phyloP scores from a whole-genome alignment of 108 stramenopile species.

The Aurantiochytrium sp. region DNA sequence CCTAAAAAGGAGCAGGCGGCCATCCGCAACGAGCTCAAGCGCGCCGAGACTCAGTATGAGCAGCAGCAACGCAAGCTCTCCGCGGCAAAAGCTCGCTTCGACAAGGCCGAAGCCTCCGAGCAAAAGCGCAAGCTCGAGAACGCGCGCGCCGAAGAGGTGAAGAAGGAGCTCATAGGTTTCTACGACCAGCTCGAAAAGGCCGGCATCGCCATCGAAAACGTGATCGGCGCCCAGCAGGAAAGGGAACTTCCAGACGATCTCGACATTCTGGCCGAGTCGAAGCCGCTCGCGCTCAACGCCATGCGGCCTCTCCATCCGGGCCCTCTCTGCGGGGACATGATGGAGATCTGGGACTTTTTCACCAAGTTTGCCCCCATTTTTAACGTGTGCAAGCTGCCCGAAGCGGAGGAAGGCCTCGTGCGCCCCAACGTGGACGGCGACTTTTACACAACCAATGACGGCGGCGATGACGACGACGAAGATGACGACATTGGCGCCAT shows the following conservation, averaged over 20 bases:
- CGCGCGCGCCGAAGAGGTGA: not conserved
- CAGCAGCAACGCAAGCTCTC: not conserved
- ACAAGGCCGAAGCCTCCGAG: not conserved
- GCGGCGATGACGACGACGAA: not conserved
- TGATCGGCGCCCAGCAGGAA: not conserved
- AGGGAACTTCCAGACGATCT: not conserved
- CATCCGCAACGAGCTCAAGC: not conserved
- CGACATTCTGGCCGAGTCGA: not conserved
- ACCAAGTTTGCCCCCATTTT: not conserved
- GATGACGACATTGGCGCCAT: not conserved
- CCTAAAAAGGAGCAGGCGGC: not conserved
- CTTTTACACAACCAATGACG: not conserved
- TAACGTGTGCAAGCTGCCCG: not conserved
- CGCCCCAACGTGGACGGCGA: not conserved
- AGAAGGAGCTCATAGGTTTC: not conserved
- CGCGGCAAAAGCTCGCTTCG: not conserved
- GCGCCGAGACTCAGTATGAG: not conserved
- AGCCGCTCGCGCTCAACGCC: constrained; percentile 1
- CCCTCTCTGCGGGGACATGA: not conserved
- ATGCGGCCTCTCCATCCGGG: not conserved
- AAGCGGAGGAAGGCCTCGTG: not conserved
- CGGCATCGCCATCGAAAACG: not conserved
- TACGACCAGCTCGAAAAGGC: constrained; percentile 7
- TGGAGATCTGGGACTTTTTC: constrained; percentile 23
- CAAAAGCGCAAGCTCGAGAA: not conserved